A percentile compares a stretch with the other conserved stretches of the same genome.
phyloP scores from a whole-genome alignment of 345 rosid species.

The Dipteronia sinensis region DNA sequence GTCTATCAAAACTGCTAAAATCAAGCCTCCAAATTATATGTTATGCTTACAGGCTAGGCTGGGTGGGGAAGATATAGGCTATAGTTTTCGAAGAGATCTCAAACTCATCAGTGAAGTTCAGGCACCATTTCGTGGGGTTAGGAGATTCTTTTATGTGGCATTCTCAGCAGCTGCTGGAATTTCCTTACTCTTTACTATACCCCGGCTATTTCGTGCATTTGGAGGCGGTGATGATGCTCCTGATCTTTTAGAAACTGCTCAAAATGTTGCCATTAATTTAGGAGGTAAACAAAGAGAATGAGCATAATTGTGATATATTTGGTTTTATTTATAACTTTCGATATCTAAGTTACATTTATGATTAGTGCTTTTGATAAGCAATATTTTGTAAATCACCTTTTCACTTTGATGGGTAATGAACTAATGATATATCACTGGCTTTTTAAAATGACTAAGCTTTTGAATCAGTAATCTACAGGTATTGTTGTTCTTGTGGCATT shows the following conservation, averaged over 20 bases:
- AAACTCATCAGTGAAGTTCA: slow-evolving; percentile 95
- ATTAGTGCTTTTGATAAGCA: background rate
- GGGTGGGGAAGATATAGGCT: slow-evolving; percentile 96
- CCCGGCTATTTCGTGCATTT: slow-evolving; percentile 72
- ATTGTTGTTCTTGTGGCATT: slow-evolving; percentile 71
- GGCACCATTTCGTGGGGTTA: slow-evolving; percentile 94
- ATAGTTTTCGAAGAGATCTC: slow-evolving; percentile 85
- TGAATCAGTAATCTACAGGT: slow-evolving; percentile 80
- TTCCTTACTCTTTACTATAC: slow-evolving; percentile 77
- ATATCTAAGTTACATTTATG: background rate
- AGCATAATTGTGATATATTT: background rate
- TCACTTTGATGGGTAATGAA: background rate
- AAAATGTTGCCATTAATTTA: slow-evolving; percentile 80
- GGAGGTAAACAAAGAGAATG: slow-evolving; percentile 63
- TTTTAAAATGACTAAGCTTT: slow-evolving; percentile 57
- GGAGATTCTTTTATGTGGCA: slow-evolving; percentile 82
- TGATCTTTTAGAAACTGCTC: slow-evolving; percentile 67
- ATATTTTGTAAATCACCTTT: slow-evolving; percentile 28
- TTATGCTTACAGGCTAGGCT: slow-evolving; percentile 69
- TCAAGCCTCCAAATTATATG: slow-evolving; percentile 18
- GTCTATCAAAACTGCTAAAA: slow-evolving; percentile 3
- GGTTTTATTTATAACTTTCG: background rate
- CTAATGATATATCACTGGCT: slow-evolving; percentile 23
- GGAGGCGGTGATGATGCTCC: slow-evolving; percentile 85
- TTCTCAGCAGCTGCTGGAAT: slow-evolving; percentile 91